Percentiles rank a stretch among this genome's conserved stretches.
These are phyloP conservation scores for Zygoascus flipseniorum DNA, from an alignment of 805 yeast species.

Conservation along the genomic window DNA sequence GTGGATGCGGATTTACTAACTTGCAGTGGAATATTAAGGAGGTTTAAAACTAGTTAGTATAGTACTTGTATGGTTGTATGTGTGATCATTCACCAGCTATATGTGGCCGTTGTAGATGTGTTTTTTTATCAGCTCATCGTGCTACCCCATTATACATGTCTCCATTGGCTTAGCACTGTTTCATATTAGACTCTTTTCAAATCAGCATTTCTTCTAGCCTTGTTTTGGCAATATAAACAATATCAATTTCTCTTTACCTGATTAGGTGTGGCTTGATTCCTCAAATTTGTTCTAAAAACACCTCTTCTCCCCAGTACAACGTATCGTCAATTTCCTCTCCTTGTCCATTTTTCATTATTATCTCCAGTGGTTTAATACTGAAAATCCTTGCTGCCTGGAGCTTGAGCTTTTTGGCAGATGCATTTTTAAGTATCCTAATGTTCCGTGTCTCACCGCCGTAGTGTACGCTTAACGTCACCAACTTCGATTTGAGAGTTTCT, in stretches of 20 bases:
- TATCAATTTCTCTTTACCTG: too few relatives aligned
- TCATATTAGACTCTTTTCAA: too few relatives aligned
- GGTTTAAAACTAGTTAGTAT: background rate
- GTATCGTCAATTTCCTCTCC: background rate
- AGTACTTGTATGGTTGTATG: background rate
- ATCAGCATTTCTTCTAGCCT: too few relatives aligned
- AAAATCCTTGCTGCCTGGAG: slow-evolving; percentile 23
- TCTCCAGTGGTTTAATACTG: slow-evolving; percentile 7
- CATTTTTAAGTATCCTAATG: slow-evolving; percentile 21
- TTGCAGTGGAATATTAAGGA: background rate
- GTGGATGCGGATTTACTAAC: background rate
- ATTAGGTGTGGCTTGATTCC: too few relatives aligned
- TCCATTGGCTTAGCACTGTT: too few relatives aligned
- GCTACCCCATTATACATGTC: too few relatives aligned
- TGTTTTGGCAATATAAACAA: too few relatives aligned
- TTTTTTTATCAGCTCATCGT: too few relatives aligned
- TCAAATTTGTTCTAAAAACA: background rate
- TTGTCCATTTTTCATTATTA: background rate
- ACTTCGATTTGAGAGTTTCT: slow-evolving; percentile 13
- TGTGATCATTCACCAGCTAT: too few relatives aligned
- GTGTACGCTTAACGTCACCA: slow-evolving; percentile 14
- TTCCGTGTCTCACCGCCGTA: background rate
- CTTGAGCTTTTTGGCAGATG: slow-evolving; percentile 31
- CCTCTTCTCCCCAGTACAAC: background rate
- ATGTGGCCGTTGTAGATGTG: too few relatives aligned